Evolutionary conservation across 2,329 filamentous ascomycete genomes (phyloP).

Genomic region (Diaporthe aspalathi): DNA sequence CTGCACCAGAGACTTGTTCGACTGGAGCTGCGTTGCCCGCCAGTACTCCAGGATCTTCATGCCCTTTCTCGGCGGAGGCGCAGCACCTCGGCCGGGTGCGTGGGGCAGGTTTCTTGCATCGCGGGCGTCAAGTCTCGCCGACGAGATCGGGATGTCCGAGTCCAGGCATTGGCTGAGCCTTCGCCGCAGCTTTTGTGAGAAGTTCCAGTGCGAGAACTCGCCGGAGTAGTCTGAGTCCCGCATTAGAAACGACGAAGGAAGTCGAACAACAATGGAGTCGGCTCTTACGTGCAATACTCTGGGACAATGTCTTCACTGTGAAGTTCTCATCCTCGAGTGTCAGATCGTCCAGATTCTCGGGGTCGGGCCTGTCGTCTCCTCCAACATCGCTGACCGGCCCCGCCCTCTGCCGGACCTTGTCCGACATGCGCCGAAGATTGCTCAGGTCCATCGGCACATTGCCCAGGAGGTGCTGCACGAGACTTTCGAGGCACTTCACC

Average conservation of each 20-base stretch:
- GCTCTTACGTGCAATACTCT: conserved; percentile 55
- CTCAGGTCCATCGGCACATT: conserved; percentile 41
- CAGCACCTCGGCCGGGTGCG: neutral
- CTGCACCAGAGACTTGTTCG: conserved; percentile 51
- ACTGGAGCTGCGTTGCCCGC: conserved; percentile 58
- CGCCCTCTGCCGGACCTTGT: conserved; percentile 35
- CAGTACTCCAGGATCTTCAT: conserved; percentile 52
- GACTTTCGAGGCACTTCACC: conserved; percentile 37
- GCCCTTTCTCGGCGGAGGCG: conserved; percentile 35
- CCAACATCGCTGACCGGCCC: conserved; percentile 34
- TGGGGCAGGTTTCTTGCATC: conserved; percentile 42
- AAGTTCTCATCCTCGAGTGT: conserved; percentile 52
- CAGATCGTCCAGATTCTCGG: conserved; percentile 42
- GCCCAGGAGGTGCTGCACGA: conserved; percentile 40
- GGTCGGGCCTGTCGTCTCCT: conserved; percentile 38
- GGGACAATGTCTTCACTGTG: conserved; percentile 54
- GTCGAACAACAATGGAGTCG: neutral
- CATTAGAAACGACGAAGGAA: conserved; percentile 17
- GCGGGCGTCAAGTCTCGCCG: conserved; percentile 37
- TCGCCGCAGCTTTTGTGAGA: conserved; percentile 58
- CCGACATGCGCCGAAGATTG: conserved; percentile 41
- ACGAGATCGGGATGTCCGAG: conserved; percentile 20
- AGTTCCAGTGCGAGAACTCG: conserved; percentile 65
- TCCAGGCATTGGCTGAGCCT: conserved; percentile 37
- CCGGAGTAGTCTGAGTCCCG: conserved; percentile 59